Base-by-base conservation (phyloP, 2,329 filamentous ascomycete genomes). In the Fusarium bulbicola region DNA sequence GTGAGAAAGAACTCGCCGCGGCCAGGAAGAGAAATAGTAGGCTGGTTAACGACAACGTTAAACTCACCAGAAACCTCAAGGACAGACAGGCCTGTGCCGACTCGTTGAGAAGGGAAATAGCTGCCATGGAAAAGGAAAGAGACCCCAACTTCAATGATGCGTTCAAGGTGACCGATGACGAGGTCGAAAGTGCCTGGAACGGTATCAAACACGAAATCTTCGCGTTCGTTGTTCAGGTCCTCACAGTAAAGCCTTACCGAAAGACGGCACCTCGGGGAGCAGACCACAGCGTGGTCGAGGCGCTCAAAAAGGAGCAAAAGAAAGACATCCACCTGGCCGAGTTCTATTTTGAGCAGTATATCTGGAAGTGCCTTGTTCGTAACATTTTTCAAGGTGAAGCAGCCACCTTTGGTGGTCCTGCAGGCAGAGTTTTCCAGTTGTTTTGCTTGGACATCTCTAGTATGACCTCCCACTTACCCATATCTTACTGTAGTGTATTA, bases 391-490 rank as follows among this genome's bases (percentile, higher is more conserved):
- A 54, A 5, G 70, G 32, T 7, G 59, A 34, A 37, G 52, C 46
- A 21, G 30, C 40, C 16, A 37, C 54, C 7, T 73, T 72, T 50
- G 71, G 71, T 18, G 70, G 71, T 5, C 32, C 58, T 34, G 21
- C 28, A 16, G 70, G 71, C 7, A 32, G 56, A 20, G 37, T 34
- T 18, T 73, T 73, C 28, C 49, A 74, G 13, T n/a, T 16, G 12
- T 70, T 67, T 16, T 73, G 70, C 37, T 37, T 73, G 20, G 30
- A 72, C 4, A n/a, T 68, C 12, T 34, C 70, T 24, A 42, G 71
- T 74, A 58, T n/a, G 62, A 32, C 16, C 4, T 37, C 14, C 3
- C n/a, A 24, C 5, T 15, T 9, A 5, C 21, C 15, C n/a, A 20
- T 47, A 11, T 28, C 16, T 16, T 3, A 7, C 6, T 11, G 5